These are phyloP conservation scores for Xylariales sp. DNA, from an alignment of 2,329 filamentous ascomycete species.

Conservation along the genomic window DNA sequence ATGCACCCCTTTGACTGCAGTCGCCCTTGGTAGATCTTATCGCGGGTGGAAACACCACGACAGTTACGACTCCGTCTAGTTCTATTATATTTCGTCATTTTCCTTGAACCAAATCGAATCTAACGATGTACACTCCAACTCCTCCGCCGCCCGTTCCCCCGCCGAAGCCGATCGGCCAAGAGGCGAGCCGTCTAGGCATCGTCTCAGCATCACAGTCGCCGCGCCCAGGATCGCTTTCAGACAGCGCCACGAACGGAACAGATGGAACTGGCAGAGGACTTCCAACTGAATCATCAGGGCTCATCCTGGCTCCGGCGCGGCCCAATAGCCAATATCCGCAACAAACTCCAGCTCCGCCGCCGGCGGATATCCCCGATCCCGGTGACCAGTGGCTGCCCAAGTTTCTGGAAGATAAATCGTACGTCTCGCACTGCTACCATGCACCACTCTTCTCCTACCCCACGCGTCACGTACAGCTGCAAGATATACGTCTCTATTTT, in stretches of 20 bases:
- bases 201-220: conserved; percentile 47
- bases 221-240: conserved; percentile 33
- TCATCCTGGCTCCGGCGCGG: conserved; percentile 21
- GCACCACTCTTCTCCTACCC: background rate
- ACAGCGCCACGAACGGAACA: conserved; percentile 18
- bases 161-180: conserved; percentile 67
- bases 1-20: no score
- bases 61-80: no score
- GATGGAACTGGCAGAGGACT: conserved; percentile 17
- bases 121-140: conserved; percentile 35
- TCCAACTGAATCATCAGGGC: conserved; percentile 21
- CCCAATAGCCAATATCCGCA: conserved; percentile 17
- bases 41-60: no score
- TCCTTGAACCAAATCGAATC: no score
- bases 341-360: conserved; percentile 21
- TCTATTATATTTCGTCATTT: no score
- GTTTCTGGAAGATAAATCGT: conserved; percentile 78
- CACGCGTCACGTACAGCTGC: background rate
- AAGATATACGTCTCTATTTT: no score
- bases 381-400: conserved; percentile 76
- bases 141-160: conserved; percentile 64
- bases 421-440: conserved; percentile 13
- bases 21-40: no score
- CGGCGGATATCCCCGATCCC: conserved; percentile 46
- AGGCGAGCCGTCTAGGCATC: conserved; percentile 62